These are phyloP conservation scores for Haemoproteus tartakovskyi DNA, from an alignment of 169 alveolate species.

Conservation along the genomic window DNA sequence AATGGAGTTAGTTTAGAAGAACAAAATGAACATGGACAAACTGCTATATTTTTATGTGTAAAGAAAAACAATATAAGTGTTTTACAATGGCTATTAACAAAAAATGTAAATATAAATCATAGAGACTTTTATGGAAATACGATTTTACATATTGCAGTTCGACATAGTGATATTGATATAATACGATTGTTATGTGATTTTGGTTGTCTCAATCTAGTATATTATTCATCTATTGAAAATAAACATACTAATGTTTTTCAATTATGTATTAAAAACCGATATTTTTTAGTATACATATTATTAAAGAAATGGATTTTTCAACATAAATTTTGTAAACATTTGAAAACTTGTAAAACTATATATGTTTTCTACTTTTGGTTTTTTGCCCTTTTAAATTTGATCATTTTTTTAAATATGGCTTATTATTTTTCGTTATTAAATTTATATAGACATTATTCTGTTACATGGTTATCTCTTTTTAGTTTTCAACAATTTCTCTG, in stretches of 20 bases:
- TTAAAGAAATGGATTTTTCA: constrained; percentile 57
- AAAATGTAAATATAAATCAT: constrained; percentile 83
- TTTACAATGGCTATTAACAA: constrained; percentile 86
- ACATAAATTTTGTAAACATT: constrained; percentile 68
- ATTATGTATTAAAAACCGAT: constrained; percentile 53
- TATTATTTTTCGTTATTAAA: constrained; percentile 7
- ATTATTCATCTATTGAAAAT: constrained; percentile 34
- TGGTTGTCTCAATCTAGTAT: constrained; percentile 49
- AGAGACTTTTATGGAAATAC: constrained; percentile 79
- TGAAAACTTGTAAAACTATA: constrained; percentile 67
- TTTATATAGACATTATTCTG: constrained; percentile 2
- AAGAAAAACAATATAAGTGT: constrained; percentile 81
- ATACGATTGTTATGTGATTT: constrained; percentile 47
- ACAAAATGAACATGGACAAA: constrained; percentile 86
- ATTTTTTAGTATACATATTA: constrained; percentile 40
- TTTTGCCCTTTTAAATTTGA: constrained; percentile 67
- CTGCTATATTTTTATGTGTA: constrained; percentile 86
- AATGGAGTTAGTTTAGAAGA: constrained; percentile 88
- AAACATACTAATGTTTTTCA: constrained; percentile 52
- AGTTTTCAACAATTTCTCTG: constrained; percentile 38
- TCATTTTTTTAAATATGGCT: constrained; percentile 36
- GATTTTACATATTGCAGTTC: constrained; percentile 75
- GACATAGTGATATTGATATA: constrained; percentile 68
- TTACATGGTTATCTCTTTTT: constrained; percentile 37
- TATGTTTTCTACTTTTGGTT: constrained; percentile 78